A percentile compares a stretch with the other conserved stretches of the same genome.
Evolutionary conservation across 257 asterid genomes (phyloP).

Genomic region (Solanum piurae): DNA sequence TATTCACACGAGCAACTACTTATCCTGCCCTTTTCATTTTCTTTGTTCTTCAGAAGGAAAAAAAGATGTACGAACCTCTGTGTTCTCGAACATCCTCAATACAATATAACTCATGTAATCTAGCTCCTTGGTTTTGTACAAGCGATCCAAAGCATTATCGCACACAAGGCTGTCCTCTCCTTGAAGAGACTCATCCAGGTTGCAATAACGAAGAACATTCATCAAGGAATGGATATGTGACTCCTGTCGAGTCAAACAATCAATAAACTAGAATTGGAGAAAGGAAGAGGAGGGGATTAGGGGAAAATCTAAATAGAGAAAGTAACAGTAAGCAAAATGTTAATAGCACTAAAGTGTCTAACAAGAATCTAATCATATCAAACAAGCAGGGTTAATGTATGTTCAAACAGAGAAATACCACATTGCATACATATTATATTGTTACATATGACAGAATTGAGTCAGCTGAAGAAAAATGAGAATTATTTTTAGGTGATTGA

Average conservation of each 20-base stretch:
- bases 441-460: background rate
- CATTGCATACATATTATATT: background rate
- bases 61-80: slow-evolving; percentile 48
- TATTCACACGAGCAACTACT: background rate
- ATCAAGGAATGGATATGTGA: slow-evolving; percentile 95
- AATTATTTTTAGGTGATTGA: background rate
- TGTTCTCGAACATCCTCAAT: slow-evolving; percentile 81
- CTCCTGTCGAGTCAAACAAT: slow-evolving; percentile 44
- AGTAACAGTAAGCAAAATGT: background rate
- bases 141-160: slow-evolving; percentile 76
- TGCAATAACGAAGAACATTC: slow-evolving; percentile 98
- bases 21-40: background rate
- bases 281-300: background rate
- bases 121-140: slow-evolving; percentile 75
- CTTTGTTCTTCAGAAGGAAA: background rate
- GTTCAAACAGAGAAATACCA: background rate
- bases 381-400: background rate
- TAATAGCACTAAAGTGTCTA: background rate
- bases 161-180: slow-evolving; percentile 81
- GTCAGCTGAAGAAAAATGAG: background rate
- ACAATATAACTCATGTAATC: slow-evolving; percentile 97
- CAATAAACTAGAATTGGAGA: background rate
- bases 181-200: slow-evolving; percentile 85
- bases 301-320: background rate
- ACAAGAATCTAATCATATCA: background rate